These are phyloP conservation scores for Cladosporium sp. DNA, from an alignment of 2,329 filamentous ascomycete genomes.

Conservation along the genomic window DNA sequence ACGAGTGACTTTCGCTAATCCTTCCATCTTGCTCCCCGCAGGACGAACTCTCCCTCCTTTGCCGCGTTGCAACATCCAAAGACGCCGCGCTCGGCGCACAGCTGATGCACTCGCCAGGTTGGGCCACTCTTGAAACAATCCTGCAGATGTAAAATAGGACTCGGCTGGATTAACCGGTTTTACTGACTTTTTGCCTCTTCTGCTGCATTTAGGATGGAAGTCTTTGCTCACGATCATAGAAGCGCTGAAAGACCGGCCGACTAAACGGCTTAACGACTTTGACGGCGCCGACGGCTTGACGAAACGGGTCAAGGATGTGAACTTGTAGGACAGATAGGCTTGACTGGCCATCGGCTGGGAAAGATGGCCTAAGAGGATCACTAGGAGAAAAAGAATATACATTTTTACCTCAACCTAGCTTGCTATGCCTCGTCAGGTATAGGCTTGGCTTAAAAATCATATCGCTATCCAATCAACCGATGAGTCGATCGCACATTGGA, in stretches of 20 bases:
- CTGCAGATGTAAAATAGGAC: conserved; percentile 45
- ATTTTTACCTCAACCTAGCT: neutral
- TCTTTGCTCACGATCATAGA: conserved; percentile 80
- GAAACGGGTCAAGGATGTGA: conserved; percentile 27
- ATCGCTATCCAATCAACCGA: too few species aligned
- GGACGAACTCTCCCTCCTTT: conserved; percentile 86
- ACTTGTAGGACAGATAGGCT: conserved; percentile 5
- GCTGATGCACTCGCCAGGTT: conserved; percentile 81
- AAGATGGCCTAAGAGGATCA: too few species aligned
- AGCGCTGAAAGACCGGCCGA: conserved; percentile 94
- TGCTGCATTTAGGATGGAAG: conserved; percentile 29
- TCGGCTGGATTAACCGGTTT: conserved; percentile 11
- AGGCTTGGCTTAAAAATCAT: neutral
- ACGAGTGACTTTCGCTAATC: neutral
- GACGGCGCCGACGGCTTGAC: conserved; percentile 21
- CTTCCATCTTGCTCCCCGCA: conserved; percentile 36
- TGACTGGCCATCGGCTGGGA: too few species aligned
- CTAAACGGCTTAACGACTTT: conserved; percentile 37
- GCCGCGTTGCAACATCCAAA: conserved; percentile 75
- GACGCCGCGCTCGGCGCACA: conserved; percentile 77
- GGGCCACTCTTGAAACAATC: conserved; percentile 92
- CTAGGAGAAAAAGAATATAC: neutral
- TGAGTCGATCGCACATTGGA: too few species aligned
- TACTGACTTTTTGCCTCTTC: conserved; percentile 20
- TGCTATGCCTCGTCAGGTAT: neutral